Evolutionary conservation across 192 early-diverging fungal genomes (phyloP).

Genomic region (Coemansia sp.): DNA sequence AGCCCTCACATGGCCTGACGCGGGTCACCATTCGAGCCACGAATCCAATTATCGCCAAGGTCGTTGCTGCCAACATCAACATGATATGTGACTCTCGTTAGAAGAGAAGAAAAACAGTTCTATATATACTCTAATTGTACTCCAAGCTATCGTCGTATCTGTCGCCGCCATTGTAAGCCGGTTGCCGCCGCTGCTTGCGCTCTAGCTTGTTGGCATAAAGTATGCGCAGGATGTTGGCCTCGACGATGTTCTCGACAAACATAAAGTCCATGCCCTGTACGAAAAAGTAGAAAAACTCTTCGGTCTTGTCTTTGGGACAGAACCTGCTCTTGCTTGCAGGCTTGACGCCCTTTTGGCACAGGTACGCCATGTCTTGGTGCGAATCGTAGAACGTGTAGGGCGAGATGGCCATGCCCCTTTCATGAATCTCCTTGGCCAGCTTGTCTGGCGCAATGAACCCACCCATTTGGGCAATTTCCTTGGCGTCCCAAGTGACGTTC

Average conservation of each 20-base stretch:
- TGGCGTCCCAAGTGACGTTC: conserved; percentile 35
- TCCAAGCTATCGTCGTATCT: too few species aligned
- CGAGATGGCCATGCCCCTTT: conserved; percentile 31
- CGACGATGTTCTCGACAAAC: conserved; percentile 51
- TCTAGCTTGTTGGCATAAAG: conserved; percentile 10
- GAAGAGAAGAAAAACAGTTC: too few species aligned
- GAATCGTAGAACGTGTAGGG: conserved; percentile 53
- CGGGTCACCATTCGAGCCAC: conserved; percentile 89
- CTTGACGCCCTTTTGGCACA: conserved; percentile 21
- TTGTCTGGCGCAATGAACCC: conserved; percentile 29
- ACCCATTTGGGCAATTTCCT: conserved; percentile 32
- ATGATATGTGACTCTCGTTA: conserved; percentile 38
- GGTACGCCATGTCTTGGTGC: conserved; percentile 34
- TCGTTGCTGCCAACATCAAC: conserved; percentile 29
- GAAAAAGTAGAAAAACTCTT: conserved; percentile 49
- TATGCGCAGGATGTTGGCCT: conserved; percentile 21
- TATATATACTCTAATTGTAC: too few species aligned
- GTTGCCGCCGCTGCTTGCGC: background rate
- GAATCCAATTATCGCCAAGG: conserved; percentile 69
- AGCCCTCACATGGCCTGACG: conserved; percentile 79
- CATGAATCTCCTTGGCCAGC: conserved; percentile 24
- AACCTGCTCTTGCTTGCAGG: background rate
- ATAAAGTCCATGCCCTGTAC: conserved; percentile 39
- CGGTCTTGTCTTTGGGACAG: conserved; percentile 17
- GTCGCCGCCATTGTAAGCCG: too few species aligned